Base-by-base conservation (phyloP, 352 stramenopile species). In the Globisporangium lucens region DNA sequence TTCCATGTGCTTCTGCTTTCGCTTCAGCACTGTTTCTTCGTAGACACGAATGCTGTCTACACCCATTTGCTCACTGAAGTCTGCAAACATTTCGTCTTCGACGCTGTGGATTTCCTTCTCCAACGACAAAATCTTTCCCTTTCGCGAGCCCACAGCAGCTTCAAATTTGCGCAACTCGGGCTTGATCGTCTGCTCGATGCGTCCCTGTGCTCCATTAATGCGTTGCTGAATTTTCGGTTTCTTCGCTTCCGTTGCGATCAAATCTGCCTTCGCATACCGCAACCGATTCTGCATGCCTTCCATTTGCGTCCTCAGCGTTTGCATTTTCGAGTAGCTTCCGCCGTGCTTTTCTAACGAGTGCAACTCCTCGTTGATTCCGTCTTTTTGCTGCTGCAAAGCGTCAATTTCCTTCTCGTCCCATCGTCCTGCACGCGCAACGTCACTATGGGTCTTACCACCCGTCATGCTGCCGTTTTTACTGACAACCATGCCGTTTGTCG, bases 391-490 rank as follows among this genome's bases (percentile, higher is more conserved):
- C 64, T 96, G 80, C 4, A 98, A 71, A 6, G 82, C 72, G 33
- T 96, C 82, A 8, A 98, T 83, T 43, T 98, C 95, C 67, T 97
- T 95, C 60, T 98, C 92, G 61, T 98, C 91, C 93, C 94, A 99
- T 67, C 93, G 79, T 22, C 89, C 90, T 36, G 91, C 91, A 29
- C 90, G 83, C 55, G 89, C 89, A 49, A 79, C 62, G 66, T 98
- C 89, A 29, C 85, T 92, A 33, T 91, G 83, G 0, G 93, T 97
- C 13, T 91, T 85, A 61, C 97, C 98, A 53, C 97, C 98, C 1
- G 96, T 99, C 96, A 99, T 99, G 73, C 97, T 98, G 57, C 97
- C 98, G 49, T 97, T 98, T 74, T 99, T 99, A 72, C 83, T 98
- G 60, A 99, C 98, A 55, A 99, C 93, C 75, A 97, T 96, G 24